Evolutionary conservation across 805 yeast species (phyloP), one percentile per base, ranked within the genome.

Genomic region (Yamadazyma nakazawae): DNA sequence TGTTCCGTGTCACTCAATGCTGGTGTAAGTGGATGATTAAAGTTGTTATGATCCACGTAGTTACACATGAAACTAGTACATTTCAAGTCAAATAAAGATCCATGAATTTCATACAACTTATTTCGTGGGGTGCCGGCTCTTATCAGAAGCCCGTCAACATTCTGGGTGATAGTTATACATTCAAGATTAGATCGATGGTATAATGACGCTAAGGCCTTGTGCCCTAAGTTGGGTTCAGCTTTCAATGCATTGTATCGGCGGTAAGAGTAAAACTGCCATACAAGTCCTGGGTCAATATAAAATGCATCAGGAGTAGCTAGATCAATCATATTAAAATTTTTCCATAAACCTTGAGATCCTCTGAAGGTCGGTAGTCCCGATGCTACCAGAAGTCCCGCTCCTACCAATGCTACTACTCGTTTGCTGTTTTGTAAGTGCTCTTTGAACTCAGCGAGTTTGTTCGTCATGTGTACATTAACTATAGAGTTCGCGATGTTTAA

Each of bases 241-340:
- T 64, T 64, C 43, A 87, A 66, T 0, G 96, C 91, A 41, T 70
- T 70, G 40, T 67, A 74, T 38, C 97, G 61, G 50, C 95, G 67
- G 62, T 80, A 80, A 4, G 88, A 74, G 63, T 90, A 89, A 57
- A 86, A 89, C 59, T 87, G 92, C 97, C 97, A 89, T 7, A 90
- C 96, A 9, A 88, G 70, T 0, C 88, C 87, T 0, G 97, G 96
- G 59, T 89, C 91, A 16, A 72, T 70, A 49, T 82, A 78, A 61
- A 90, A 89, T 5, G 96, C 96, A 59, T 89, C 96, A 0, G 96
- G 96, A 0, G 96, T 89, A 7, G 96, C 96, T 37, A 90, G 70
- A 58, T 89, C 96, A 38, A 87, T 82, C 55, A 90, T 81, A 43
- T 84, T 84, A 66, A 80, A 85, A 50, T 80, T 80, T 50, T 80